Evolutionary conservation across 2,329 filamentous ascomycete genomes (phyloP), one percentile per base, ranked within the genome.

Genomic region (Monosporascus cannonballus): DNA sequence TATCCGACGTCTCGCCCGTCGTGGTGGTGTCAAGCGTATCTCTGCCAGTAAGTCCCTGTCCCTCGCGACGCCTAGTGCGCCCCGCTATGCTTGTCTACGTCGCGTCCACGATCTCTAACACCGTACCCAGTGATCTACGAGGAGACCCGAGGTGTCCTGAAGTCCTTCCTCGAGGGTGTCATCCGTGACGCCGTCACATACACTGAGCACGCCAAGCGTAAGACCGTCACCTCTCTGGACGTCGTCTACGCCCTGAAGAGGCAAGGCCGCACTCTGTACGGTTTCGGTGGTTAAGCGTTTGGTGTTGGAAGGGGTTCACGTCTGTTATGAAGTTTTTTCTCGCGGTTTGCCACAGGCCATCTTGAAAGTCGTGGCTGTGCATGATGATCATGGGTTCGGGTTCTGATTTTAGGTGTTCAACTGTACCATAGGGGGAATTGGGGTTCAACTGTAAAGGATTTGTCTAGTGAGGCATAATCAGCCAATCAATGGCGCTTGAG

Each of bases 1-100:
- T 69, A 96, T 96, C 78, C 88, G 92, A 70, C 92, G 92, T 95
- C 91, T 96, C 74, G 92, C 92, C 63, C 92, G 92, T 79, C 91
- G 92, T 94, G 92, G 92, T 77, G 92, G 92, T 92, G 92, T 96
- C 84, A 96, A 96, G 90, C 92, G 92, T 96, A 96, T 96, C 70
- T 96, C 91, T 69, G 92, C 92, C 73, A 95, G 86, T 89, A 84
- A 73, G 81, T 78, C 53, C 14, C 30, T 4, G 11, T 34, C 30
- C 4, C 9, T 34, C 9, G 4, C 30, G 30, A 9, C 30, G 30
- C 30, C 30, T 11, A 34, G 30, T 14, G 30, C 30, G 3, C 30
- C 30, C 30, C 9, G 9, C 11, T 34, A 34, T 34, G 30, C 11
- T 34, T 34, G 30, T 14, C 30, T 53, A 38, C 4, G 15, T 39